Percentiles rank a stretch among this genome's conserved stretches.
These are phyloP conservation scores for Leucaena leucocephala DNA, from an alignment of 306 rosid genomes.

Conservation along the genomic window DNA sequence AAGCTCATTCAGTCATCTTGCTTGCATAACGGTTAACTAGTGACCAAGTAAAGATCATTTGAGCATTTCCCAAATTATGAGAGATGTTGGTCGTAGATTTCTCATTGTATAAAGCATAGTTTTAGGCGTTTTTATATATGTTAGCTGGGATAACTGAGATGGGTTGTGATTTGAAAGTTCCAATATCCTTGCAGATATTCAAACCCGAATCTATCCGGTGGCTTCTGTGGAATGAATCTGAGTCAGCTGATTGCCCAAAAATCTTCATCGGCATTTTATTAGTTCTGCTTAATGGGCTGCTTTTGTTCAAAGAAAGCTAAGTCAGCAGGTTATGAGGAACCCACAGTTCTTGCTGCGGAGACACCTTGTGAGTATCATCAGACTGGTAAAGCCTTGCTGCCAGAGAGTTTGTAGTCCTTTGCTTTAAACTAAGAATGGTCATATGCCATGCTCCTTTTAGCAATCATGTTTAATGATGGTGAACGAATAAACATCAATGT, in stretches of 20 bases:
- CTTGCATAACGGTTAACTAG: background rate
- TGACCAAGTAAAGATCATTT: background rate
- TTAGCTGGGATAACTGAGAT: background rate
- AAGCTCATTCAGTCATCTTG: background rate
- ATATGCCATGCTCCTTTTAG: background rate
- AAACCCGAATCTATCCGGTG: slow-evolving; percentile 3
- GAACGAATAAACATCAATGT: background rate
- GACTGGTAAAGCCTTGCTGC: background rate
- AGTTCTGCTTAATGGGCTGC: slow-evolving; percentile 61
- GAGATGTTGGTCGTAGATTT: background rate
- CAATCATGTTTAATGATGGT: background rate
- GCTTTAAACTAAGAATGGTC: background rate
- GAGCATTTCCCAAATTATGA: background rate
- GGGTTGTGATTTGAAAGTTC: background rate
- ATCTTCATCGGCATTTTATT: slow-evolving; percentile 20
- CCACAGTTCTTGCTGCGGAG: slow-evolving; percentile 62
- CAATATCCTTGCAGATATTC: background rate
- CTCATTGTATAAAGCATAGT: background rate
- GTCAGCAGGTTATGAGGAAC: slow-evolving; percentile 62
- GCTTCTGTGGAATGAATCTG: slow-evolving; percentile 1
- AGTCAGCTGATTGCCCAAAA: background rate
- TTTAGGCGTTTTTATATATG: background rate
- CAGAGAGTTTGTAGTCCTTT: background rate
- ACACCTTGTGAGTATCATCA: slow-evolving; percentile 62
- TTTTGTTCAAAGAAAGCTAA: slow-evolving; percentile 43